phyloP scores from a whole-genome alignment of 768 basidiomycete genomes.

The Roridomyces roridus region DNA sequence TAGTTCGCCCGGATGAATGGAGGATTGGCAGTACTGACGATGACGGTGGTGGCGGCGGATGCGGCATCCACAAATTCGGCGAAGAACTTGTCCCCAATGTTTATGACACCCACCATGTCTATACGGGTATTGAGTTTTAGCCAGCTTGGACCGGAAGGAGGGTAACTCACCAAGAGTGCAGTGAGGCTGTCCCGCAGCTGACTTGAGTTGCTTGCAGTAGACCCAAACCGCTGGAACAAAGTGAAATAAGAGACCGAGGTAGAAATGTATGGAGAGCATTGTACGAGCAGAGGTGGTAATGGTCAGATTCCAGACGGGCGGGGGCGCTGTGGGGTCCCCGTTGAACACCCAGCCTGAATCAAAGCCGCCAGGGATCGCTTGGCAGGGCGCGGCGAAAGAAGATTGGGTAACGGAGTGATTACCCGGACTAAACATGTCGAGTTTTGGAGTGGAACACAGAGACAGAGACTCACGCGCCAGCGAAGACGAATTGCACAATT shows the following conservation, averaged over 20 bases:
- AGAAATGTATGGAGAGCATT: background rate
- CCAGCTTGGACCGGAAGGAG: no score
- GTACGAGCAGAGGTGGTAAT: constrained; percentile 4
- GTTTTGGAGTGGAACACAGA: no score
- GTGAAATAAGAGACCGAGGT: background rate
- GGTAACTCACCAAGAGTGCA: background rate
- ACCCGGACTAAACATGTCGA: constrained; percentile 1
- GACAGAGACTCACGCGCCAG: background rate
- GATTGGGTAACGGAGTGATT: constrained; percentile 13
- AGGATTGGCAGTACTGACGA: background rate
- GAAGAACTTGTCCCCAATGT: background rate
- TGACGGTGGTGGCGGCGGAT: background rate
- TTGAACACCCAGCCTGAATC: constrained; percentile 12
- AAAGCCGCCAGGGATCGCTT: background rate
- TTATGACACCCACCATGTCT: constrained; percentile 15
- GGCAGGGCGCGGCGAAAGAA: background rate
- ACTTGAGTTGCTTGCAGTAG: constrained; percentile 12
- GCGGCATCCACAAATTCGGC: background rate
- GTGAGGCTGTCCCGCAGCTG: background rate
- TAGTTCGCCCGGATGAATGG: background rate
- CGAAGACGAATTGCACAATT: constrained; percentile 2
- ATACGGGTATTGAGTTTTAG: no score
- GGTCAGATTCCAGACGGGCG: constrained; percentile 5
- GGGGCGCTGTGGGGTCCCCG: background rate
- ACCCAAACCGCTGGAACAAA: constrained; percentile 8